A percentile compares a stretch with the other conserved stretches of the same genome.
Conservation (phyloP, 2,329 filamentous ascomycete species). For the Periconia macrospinosa region DNA sequence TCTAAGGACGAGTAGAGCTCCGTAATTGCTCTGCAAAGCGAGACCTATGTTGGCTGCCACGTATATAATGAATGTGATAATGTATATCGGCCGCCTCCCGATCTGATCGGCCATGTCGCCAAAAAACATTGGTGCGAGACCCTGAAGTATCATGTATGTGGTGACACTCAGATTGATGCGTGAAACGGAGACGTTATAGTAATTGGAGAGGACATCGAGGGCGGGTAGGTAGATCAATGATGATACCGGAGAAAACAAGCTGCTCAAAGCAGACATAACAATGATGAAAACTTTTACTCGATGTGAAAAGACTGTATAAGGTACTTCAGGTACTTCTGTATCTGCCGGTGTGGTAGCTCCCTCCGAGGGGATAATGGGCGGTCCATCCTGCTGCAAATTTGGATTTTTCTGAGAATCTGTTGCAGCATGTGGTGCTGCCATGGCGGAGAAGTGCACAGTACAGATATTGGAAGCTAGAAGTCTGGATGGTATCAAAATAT, state of each 20-base stretch:
- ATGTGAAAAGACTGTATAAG: background rate
- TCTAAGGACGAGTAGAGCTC: slow-evolving; percentile 60
- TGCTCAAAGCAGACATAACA: background rate
- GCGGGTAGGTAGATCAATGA: slow-evolving; percentile 6
- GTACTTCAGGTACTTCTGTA: background rate
- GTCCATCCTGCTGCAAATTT: background rate
- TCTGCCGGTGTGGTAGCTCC: background rate
- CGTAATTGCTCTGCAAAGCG: slow-evolving; percentile 37
- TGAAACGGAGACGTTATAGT: background rate
- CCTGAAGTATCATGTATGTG: slow-evolving; percentile 1
- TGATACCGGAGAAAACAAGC: background rate
- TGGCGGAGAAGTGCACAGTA: background rate
- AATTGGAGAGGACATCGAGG: background rate
- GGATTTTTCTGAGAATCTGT: background rate
- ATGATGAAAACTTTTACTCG: background rate
- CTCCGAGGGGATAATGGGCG: background rate
- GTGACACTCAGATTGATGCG: slow-evolving; percentile 5
- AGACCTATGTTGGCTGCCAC: slow-evolving; percentile 38
- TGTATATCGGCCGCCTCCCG: slow-evolving; percentile 52
- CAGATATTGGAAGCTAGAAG: background rate
- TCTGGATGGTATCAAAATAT: background rate
- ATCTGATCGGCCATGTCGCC: slow-evolving; percentile 42
- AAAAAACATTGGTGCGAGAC: slow-evolving; percentile 2
- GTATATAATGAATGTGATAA: slow-evolving; percentile 36
- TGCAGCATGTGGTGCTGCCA: background rate